These are phyloP conservation scores for Tephrocybe sp. DNA, from an alignment of 768 basidiomycete genomes.

Conservation along the genomic window DNA sequence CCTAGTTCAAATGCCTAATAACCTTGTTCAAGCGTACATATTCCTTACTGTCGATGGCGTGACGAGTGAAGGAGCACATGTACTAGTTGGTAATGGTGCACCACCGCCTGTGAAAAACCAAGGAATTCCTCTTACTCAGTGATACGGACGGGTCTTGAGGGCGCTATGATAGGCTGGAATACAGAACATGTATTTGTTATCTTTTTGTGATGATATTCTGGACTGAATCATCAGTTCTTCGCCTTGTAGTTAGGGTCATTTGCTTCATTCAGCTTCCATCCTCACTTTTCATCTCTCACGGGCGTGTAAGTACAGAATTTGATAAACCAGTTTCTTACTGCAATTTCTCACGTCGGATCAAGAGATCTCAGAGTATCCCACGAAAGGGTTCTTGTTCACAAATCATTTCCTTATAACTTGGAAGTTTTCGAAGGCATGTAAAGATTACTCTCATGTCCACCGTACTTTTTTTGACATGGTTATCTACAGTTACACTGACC, in stretches of 20 bases:
- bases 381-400: neutral
- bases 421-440: neutral
- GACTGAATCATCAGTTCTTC: too few relatives aligned
- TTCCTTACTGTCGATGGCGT: constrained; percentile 30
- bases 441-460: neutral
- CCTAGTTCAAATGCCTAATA: too few relatives aligned
- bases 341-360: too few relatives aligned
- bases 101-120: constrained; percentile 34
- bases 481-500: neutral
- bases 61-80: constrained; percentile 32
- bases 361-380: neutral
- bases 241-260: too few relatives aligned
- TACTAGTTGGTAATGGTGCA: constrained; percentile 35
- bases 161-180: too few relatives aligned
- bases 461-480: neutral
- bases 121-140: constrained; percentile 18
- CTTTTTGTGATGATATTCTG: neutral
- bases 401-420: neutral
- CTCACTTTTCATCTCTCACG: too few relatives aligned
- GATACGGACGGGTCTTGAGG: neutral
- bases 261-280: too few relatives aligned
- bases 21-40: constrained; percentile 17
- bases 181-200: neutral
- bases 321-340: too few relatives aligned
- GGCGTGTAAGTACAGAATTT: too few relatives aligned